These are phyloP conservation scores for Penicillium thymicola DNA, from an alignment of 2,329 filamentous ascomycete species.

Conservation along the genomic window DNA sequence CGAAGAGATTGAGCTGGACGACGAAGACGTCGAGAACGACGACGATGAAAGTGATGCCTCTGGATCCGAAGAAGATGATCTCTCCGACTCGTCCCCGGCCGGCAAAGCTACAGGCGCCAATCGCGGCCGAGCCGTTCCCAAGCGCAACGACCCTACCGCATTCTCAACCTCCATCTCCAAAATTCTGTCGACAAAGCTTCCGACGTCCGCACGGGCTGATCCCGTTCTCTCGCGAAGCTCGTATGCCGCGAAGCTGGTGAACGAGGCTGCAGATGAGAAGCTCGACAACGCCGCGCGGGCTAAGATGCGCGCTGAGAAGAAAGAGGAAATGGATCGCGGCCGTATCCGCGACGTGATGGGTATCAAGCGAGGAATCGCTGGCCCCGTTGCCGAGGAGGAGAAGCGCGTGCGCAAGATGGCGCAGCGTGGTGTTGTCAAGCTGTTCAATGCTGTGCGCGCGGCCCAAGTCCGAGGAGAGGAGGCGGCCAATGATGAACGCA, in stretches of 20 bases:
- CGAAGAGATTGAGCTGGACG: constrained; percentile 32
- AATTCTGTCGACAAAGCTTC: constrained; percentile 86
- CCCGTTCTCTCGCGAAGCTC: constrained; percentile 86
- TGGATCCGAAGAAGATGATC: constrained; percentile 38
- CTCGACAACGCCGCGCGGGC: constrained; percentile 78
- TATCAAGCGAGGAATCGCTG: constrained; percentile 53
- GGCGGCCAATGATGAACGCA: constrained; percentile 63
- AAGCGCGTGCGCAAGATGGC: constrained; percentile 79
- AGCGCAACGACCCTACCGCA: constrained; percentile 86
- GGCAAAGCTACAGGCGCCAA: constrained; percentile 38
- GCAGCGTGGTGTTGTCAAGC: constrained; percentile 87
- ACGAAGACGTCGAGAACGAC: constrained; percentile 28
- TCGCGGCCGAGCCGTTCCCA: constrained; percentile 45
- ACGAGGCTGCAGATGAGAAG: constrained; percentile 68
- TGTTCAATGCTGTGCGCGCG: constrained; percentile 92
- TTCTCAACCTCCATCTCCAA: constrained; percentile 93
- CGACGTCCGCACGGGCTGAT: constrained; percentile 75
- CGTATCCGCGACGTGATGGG: constrained; percentile 82
- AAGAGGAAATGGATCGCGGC: constrained; percentile 76
- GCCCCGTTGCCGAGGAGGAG: constrained; percentile 65
- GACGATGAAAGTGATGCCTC: constrained; percentile 41
- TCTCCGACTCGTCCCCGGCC: constrained; percentile 41
- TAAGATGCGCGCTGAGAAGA: constrained; percentile 77
- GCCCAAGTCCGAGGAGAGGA: constrained; percentile 86
- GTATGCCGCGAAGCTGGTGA: constrained; percentile 68